Evolutionary conservation across 352 stramenopile genomes (phyloP).

Genomic region (Phytophthora sansomeana): DNA sequence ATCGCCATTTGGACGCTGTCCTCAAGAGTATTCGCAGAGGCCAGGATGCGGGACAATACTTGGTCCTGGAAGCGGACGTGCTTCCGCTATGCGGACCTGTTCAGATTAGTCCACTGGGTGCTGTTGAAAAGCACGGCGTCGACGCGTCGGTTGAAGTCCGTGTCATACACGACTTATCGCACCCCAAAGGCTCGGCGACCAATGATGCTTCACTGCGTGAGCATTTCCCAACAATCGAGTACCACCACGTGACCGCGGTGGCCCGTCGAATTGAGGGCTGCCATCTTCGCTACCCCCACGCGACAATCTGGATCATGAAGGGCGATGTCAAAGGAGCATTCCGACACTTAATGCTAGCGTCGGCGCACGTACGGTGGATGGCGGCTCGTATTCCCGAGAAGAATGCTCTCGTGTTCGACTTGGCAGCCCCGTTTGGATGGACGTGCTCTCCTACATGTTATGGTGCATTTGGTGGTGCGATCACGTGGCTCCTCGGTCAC

Average conservation of each 20-base stretch:
- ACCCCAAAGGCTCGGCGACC: slow-evolving; percentile 1
- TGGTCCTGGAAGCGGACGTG: slow-evolving; percentile 3
- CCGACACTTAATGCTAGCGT: slow-evolving; percentile 5
- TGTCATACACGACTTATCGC: slow-evolving; percentile 7
- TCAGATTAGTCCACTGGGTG: slow-evolving; percentile 2
- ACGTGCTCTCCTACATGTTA: slow-evolving; percentile 16
- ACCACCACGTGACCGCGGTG: background rate
- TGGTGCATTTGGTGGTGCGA: slow-evolving; percentile 14
- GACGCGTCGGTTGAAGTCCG: slow-evolving; percentile 12
- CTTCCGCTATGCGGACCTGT: background rate
- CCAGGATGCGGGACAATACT: slow-evolving; percentile 15
- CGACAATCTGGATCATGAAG: slow-evolving; percentile 5
- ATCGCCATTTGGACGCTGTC: slow-evolving; percentile 1
- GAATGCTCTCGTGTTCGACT: slow-evolving; percentile 8
- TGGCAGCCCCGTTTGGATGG: slow-evolving; percentile 21
- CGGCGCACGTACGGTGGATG: slow-evolving; percentile 11
- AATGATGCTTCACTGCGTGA: background rate
- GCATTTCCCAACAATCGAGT: background rate
- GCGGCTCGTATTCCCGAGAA: slow-evolving; percentile 3
- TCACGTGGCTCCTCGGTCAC: background rate
- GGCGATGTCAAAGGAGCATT: slow-evolving; percentile 13
- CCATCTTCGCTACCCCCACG: background rate
- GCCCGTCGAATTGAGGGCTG: slow-evolving; percentile 1
- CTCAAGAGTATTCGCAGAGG: slow-evolving; percentile 4
- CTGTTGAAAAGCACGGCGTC: slow-evolving; percentile 14